A percentile compares a stretch with the other conserved stretches of the same genome.
phyloP scores from a whole-genome alignment of 805 yeast species.

The Naumovozyma baii region DNA sequence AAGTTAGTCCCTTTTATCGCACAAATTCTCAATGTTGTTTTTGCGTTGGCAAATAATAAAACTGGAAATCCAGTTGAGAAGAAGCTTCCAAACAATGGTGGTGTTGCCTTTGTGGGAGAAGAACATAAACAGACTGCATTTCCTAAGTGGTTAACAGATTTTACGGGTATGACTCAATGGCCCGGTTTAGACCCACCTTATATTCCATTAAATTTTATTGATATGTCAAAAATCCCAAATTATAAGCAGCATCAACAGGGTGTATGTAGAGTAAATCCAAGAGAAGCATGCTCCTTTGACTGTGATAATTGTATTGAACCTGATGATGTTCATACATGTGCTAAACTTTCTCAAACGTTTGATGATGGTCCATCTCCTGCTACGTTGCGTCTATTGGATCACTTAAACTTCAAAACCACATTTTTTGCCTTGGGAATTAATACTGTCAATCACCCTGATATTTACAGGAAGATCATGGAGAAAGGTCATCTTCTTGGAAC shows the following conservation, averaged over 20 bases:
- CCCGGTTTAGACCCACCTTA: constrained; percentile 85
- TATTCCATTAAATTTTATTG: constrained; percentile 66
- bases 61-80: not conserved
- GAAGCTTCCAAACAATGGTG: constrained; percentile 1
- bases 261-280: constrained; percentile 41
- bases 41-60: not conserved
- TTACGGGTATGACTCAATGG: constrained; percentile 72
- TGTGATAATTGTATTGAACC: constrained; percentile 67
- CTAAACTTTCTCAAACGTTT: constrained; percentile 71
- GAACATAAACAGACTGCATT: constrained; percentile 37
- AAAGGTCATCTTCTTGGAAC: constrained; percentile 75
- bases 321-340: constrained; percentile 73
- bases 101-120: constrained; percentile 7
- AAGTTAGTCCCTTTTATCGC: not conserved
- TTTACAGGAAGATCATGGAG: constrained; percentile 45
- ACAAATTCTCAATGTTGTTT: not conserved
- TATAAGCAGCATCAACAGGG: constrained; percentile 45
- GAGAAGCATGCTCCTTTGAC: constrained; percentile 70
- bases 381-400: constrained; percentile 49
- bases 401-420: constrained; percentile 52
- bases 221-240: constrained; percentile 43
- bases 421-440: constrained; percentile 82
- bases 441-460: constrained; percentile 65
- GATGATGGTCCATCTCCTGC: constrained; percentile 89
- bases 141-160: constrained; percentile 69